Percentiles rank a stretch among this genome's conserved stretches.
phyloP scores from a whole-genome alignment of 345 rosid genomes.

The Eutrema yunnanense region DNA sequence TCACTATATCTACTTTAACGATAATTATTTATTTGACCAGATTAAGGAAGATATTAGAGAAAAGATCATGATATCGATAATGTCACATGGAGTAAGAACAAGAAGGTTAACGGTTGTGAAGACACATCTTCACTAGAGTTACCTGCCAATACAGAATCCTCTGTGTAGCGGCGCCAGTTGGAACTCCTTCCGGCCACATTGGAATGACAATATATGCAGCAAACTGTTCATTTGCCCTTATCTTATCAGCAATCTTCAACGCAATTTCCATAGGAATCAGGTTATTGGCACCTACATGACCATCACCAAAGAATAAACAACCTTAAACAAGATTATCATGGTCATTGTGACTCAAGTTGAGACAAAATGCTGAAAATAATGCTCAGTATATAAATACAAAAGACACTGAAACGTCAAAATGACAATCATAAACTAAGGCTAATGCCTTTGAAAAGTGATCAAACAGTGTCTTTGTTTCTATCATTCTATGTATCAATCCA shows the following conservation, averaged over 20 bases:
- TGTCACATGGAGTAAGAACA: background rate
- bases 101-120: background rate
- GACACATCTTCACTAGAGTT: background rate
- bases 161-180: constrained; percentile 85
- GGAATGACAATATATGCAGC: constrained; percentile 89
- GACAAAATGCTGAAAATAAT: background rate
- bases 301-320: background rate
- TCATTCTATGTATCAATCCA: background rate
- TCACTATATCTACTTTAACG: background rate
- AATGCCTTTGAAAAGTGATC: background rate
- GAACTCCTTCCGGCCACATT: constrained; percentile 98
- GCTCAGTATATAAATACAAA: background rate
- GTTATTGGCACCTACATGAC: constrained; percentile 75
- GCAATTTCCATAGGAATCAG: constrained; percentile 98
- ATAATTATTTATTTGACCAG: background rate
- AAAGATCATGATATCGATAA: background rate
- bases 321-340: background rate
- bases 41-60: background rate
- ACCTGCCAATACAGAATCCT: constrained; percentile 99
- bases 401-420: background rate
- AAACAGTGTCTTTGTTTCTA: background rate
- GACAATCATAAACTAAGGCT: background rate
- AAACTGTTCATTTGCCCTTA: constrained; percentile 83
- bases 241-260: constrained; percentile 80
- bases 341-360: background rate